These are phyloP conservation scores for Litchi chinensis DNA, from an alignment of 345 rosid genomes.

Conservation along the genomic window DNA sequence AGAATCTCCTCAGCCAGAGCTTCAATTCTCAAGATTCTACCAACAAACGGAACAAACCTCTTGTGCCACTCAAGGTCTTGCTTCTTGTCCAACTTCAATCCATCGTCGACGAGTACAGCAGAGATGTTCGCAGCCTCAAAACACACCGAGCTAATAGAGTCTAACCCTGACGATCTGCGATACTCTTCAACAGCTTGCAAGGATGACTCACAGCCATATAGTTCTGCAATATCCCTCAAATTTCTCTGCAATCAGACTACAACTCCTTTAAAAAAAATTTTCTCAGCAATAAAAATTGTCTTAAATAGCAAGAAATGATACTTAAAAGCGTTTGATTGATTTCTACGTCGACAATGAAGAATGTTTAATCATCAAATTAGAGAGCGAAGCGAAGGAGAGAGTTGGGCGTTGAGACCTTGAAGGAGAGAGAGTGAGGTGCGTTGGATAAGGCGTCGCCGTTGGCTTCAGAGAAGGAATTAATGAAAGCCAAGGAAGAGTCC, in stretches of 20 bases:
- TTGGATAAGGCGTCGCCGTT: conserved; percentile 68
- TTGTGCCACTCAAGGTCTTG: conserved; percentile 75
- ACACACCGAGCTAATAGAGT: conserved; percentile 59
- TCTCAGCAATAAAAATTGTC: no score
- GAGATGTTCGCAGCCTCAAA: conserved; percentile 75
- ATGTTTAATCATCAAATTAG: no score
- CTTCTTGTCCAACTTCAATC: conserved; percentile 73
- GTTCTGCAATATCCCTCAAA: conserved; percentile 70
- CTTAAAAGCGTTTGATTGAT: no score
- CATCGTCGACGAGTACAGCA: conserved; percentile 87
- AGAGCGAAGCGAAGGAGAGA: no score
- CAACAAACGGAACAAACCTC: conserved; percentile 63
- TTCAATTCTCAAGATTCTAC: conserved; percentile 83
- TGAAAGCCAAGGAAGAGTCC: conserved; percentile 73
- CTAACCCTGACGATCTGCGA: conserved; percentile 59
- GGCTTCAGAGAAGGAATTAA: conserved; percentile 73
- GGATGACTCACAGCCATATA: conserved; percentile 68
- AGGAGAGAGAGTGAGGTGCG: conserved; percentile 73
- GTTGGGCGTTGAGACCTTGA: conserved; percentile 50
- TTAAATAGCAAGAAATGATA: no score
- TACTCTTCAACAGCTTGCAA: conserved; percentile 64
- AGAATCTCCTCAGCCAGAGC: conserved; percentile 80
- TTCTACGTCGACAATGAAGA: no score
- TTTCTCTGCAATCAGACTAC: conserved; percentile 55
- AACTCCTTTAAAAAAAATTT: not conserved